These are phyloP conservation scores for Aspergillus funiculosus DNA, from an alignment of 495 filamentous ascomycete genomes.

Conservation along the genomic window DNA sequence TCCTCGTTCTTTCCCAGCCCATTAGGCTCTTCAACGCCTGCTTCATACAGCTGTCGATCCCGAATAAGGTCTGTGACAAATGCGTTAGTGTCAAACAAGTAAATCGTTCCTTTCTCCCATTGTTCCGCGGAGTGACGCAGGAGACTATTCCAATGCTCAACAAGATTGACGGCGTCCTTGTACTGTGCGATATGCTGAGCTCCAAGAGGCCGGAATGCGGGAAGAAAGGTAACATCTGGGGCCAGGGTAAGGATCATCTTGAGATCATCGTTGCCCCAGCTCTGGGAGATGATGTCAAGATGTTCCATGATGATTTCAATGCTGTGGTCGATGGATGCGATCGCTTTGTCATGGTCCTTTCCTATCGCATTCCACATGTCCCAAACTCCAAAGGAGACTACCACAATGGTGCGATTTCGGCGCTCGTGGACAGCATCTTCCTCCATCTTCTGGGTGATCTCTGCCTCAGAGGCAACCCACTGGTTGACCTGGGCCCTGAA, in stretches of 20 bases:
- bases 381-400: slow-evolving; percentile 46
- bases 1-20: slow-evolving; percentile 37
- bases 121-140: slow-evolving; percentile 33
- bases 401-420: slow-evolving; percentile 34
- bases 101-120: slow-evolving; percentile 42
- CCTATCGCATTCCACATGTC: slow-evolving; percentile 46
- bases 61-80: slow-evolving; percentile 48
- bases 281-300: slow-evolving; percentile 32
- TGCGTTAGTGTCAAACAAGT: slow-evolving; percentile 46
- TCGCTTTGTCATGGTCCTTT: slow-evolving; percentile 29
- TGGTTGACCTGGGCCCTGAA: slow-evolving; percentile 38
- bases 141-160: slow-evolving; percentile 44
- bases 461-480: slow-evolving; percentile 35
- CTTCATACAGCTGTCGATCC: slow-evolving; percentile 39
- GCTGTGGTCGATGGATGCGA: slow-evolving; percentile 35
- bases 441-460: slow-evolving; percentile 17
- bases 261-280: slow-evolving; percentile 35
- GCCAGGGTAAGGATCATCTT: slow-evolving; percentile 46
- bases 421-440: slow-evolving; percentile 21
- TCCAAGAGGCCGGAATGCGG: slow-evolving; percentile 32
- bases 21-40: slow-evolving; percentile 38
- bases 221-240: slow-evolving; percentile 48
- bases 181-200: slow-evolving; percentile 28
- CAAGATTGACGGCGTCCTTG: slow-evolving; percentile 38
- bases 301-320: slow-evolving; percentile 43